phyloP scores from a whole-genome alignment of 768 basidiomycete species.

The Hirschioporus abietinus region DNA sequence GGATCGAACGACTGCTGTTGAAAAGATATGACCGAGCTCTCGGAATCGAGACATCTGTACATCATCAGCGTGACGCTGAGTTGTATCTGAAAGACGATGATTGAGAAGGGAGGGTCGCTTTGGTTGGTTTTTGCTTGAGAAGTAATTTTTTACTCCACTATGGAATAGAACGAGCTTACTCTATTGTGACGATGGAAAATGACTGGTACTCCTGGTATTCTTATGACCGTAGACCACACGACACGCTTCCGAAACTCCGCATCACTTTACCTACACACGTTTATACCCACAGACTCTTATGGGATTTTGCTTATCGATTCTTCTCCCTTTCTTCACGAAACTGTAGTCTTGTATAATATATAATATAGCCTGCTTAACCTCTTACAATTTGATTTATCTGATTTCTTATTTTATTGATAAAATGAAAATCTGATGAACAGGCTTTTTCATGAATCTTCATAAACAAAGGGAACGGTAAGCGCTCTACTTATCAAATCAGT shows the following conservation, averaged over 20 bases:
- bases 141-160: neutral
- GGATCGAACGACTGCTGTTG: slow-evolving; percentile 81
- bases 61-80: neutral
- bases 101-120: neutral
- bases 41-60: slow-evolving; percentile 5
- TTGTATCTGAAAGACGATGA: neutral
- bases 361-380: neutral
- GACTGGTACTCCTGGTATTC: neutral
- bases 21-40: slow-evolving; percentile 47
- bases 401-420: neutral
- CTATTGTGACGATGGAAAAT: neutral
- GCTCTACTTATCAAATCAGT: neutral
- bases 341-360: neutral
- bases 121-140: neutral
- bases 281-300: neutral
- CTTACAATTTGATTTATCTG: neutral
- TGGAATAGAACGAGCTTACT: neutral
- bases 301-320: neutral
- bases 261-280: neutral
- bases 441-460: too few relatives aligned
- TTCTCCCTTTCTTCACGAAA: neutral
- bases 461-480: neutral
- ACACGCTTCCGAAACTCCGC: neutral
- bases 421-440: neutral
- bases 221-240: neutral